phyloP scores from a whole-genome alignment of 2,329 filamentous ascomycete species.

The Plectosphaerella cucumerina region DNA sequence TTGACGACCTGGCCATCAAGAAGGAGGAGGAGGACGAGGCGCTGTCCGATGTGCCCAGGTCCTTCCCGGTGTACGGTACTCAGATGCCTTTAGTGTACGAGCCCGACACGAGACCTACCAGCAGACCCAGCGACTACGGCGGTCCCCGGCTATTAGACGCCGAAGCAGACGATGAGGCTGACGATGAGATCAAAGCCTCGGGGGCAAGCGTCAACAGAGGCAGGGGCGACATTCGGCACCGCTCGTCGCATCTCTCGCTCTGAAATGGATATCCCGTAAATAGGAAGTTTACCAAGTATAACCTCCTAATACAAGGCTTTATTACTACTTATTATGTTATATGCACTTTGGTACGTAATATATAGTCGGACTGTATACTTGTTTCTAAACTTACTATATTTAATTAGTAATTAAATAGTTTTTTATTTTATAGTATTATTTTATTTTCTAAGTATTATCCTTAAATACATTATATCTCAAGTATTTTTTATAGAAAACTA shows the following conservation, averaged over 20 bases:
- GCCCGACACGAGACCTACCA: conserved; percentile 26
- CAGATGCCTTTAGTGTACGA: conserved; percentile 37
- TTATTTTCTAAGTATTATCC: no score
- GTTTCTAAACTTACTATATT: no score
- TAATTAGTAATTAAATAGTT: no score
- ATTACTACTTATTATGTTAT: no score
- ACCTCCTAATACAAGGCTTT: no score
- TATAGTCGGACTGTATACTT: no score
- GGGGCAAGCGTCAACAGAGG: conserved; percentile 15
- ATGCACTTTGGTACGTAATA: no score
- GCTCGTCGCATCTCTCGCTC: conserved; percentile 20
- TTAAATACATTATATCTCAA: no score
- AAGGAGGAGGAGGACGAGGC: conserved; percentile 25
- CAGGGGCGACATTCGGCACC: conserved; percentile 29
- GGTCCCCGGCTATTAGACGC: conserved; percentile 28
- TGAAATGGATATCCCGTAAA: no score
- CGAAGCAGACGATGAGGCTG: conserved; percentile 40
- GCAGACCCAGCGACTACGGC: conserved; percentile 18
- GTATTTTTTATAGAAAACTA: no score
- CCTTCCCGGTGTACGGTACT: conserved; percentile 37
- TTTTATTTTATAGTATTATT: no score
- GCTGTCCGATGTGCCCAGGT: conserved; percentile 36
- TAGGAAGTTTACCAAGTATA: no score
- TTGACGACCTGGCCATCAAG: conserved; percentile 8
- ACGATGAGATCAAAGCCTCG: conserved; percentile 9